phyloP scores from a whole-genome alignment of 768 basidiomycete species.

The Collybiopsis luxurians region DNA sequence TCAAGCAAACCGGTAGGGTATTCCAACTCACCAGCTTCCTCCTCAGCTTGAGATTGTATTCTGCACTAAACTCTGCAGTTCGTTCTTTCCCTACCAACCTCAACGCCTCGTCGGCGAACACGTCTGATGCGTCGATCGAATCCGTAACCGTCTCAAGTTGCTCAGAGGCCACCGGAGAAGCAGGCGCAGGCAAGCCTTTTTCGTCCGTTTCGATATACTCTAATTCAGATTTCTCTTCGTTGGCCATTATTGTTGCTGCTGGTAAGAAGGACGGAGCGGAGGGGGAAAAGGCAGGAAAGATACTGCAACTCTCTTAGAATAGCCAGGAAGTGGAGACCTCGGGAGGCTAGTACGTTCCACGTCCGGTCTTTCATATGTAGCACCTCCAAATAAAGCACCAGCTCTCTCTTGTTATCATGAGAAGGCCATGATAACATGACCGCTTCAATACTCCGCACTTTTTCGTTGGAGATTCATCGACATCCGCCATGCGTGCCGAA shows the following conservation, averaged over 20 bases:
- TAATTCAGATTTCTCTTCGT: neutral
- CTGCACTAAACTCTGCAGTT: slow-evolving; percentile 52
- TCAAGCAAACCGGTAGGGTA: neutral
- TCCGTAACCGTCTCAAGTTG: slow-evolving; percentile 19
- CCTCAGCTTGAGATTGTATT: slow-evolving; percentile 54
- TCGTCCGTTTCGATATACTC: neutral
- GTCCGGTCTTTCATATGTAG: no score
- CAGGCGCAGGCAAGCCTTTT: neutral
- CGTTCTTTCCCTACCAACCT: slow-evolving; percentile 55
- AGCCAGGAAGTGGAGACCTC: no score
- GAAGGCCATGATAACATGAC: slow-evolving; percentile 1
- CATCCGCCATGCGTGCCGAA: no score
- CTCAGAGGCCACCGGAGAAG: neutral
- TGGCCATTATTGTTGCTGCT: neutral
- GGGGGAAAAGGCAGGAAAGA: neutral
- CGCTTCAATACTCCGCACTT: no score
- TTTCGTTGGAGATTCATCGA: no score
- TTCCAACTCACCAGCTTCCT: slow-evolving; percentile 49
- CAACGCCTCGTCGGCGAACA: slow-evolving; percentile 52
- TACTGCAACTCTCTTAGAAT: no score
- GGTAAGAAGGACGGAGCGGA: neutral
- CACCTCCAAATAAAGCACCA: neutral
- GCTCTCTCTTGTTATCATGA: slow-evolving; percentile 5
- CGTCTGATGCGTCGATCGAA: slow-evolving; percentile 37
- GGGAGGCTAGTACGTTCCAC: no score